Conservation (phyloP, 2,329 filamentous ascomycete genomes). For the Neurospora crassa region DNA sequence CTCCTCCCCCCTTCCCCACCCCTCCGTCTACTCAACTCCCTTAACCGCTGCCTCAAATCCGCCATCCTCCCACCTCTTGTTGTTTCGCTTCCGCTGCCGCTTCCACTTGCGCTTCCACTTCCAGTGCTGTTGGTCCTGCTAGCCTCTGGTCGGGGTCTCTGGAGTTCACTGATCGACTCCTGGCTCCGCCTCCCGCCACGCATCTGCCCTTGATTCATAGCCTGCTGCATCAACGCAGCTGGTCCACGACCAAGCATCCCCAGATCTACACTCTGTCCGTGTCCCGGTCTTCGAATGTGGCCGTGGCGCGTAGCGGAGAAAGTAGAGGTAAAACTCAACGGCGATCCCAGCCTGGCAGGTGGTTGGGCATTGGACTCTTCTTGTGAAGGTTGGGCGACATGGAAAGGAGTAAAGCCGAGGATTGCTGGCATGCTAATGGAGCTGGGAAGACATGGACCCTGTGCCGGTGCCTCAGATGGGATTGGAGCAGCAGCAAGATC, state of each 20-base stretch:
- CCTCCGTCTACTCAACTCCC: not conserved
- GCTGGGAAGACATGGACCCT: not conserved
- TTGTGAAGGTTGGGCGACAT: constrained; percentile 4
- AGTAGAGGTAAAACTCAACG: constrained; percentile 42
- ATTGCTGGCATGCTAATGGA: not conserved
- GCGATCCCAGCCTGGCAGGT: constrained; percentile 47
- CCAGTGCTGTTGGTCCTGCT: not conserved
- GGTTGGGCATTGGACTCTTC: constrained; percentile 23
- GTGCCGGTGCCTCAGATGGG: not conserved
- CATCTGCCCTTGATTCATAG: too few species aligned
- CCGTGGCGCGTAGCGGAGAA: constrained; percentile 41
- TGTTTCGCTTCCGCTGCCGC: not conserved
- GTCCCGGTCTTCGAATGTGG: constrained; percentile 31
- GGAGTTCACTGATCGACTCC: not conserved
- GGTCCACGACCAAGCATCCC: constrained; percentile 26
- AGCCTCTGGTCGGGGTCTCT: not conserved
- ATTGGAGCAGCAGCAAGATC: too few species aligned
- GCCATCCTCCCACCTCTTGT: not conserved
- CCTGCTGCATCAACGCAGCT: too few species aligned
- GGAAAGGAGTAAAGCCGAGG: not conserved
- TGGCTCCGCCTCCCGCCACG: not conserved
- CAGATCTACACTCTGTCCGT: constrained; percentile 32
- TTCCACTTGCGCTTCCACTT: not conserved
- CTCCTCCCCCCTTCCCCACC: not conserved
- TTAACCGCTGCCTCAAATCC: not conserved